A percentile compares a stretch with the other conserved stretches of the same genome.
These are phyloP conservation scores for Saccharomycopsis phalli DNA, from an alignment of 1,139 yeast genomes.

Conservation along the genomic window DNA sequence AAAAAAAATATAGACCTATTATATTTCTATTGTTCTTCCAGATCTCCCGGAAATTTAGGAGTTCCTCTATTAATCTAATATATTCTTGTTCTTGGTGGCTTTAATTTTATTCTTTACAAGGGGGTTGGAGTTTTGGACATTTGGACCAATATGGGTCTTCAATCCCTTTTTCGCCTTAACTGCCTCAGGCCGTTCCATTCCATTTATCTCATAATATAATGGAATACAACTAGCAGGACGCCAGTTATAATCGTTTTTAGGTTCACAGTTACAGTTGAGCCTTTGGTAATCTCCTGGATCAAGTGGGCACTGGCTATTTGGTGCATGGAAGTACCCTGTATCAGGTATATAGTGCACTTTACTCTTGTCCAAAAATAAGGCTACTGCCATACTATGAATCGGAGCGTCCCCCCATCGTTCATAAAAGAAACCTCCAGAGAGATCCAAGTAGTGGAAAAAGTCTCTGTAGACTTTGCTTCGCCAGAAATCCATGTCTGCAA, in stretches of 20 bases:
- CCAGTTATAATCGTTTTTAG: conserved; percentile 25
- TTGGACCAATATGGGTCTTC: conserved; percentile 14
- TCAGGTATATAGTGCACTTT: conserved; percentile 48
- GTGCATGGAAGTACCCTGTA: conserved; percentile 50
- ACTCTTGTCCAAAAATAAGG: conserved; percentile 38
- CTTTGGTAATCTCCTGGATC: conserved; percentile 35
- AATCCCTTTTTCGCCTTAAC: conserved; percentile 1
- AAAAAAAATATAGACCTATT: too few relatives aligned
- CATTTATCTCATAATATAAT: conserved; percentile 19
- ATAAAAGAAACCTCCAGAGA: conserved; percentile 51
- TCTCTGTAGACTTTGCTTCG: conserved; percentile 39
- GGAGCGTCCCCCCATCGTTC: conserved; percentile 70
- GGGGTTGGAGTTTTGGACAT: conserved; percentile 16
- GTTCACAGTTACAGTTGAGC: conserved; percentile 47
- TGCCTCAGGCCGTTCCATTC: conserved; percentile 12
- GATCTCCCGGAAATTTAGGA: too few relatives aligned
- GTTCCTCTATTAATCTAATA: too few relatives aligned
- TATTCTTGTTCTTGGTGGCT: too few relatives aligned
- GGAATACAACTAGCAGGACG: conserved; percentile 17
- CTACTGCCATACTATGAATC: conserved; percentile 50
- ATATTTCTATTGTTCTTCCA: too few relatives aligned
- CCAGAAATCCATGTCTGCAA: conserved; percentile 47
- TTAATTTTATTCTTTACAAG: too few relatives aligned
- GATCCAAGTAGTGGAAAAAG: conserved; percentile 44
- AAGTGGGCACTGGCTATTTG: conserved; percentile 53